Conservation (phyloP, 768 basidiomycete genomes). For the Boletales sp. region DNA sequence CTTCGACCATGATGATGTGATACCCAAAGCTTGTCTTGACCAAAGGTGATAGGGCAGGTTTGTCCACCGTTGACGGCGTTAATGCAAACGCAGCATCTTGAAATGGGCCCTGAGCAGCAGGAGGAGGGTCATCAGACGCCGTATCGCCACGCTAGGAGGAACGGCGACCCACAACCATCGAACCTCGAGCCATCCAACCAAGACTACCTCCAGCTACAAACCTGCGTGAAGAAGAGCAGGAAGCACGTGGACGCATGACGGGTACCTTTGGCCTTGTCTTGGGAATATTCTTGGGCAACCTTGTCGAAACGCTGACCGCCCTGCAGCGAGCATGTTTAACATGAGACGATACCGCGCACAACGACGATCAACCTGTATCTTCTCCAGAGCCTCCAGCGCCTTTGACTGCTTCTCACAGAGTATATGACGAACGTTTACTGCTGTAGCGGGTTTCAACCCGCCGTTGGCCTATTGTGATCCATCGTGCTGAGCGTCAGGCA, state of each 20-base stretch:
- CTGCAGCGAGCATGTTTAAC: conserved; percentile 32
- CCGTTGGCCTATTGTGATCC: conserved; percentile 44
- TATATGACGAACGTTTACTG: conserved; percentile 84
- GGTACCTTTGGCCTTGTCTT: conserved; percentile 84
- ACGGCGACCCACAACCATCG: conserved; percentile 62
- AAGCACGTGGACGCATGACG: neutral
- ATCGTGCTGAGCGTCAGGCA: neutral
- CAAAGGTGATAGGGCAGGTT: conserved; percentile 64
- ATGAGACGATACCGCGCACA: neutral
- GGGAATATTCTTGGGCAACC: conserved; percentile 86
- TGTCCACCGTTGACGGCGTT: conserved; percentile 75
- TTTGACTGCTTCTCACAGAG: conserved; percentile 86
- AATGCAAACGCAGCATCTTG: conserved; percentile 88
- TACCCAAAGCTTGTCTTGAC: conserved; percentile 85
- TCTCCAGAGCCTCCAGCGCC: conserved; percentile 72
- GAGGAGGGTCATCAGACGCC: neutral
- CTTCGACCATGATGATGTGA: conserved; percentile 91
- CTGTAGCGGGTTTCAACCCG: conserved; percentile 70
- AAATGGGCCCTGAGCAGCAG: conserved; percentile 52
- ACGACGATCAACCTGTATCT: conserved; percentile 65
- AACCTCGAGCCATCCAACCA: conserved; percentile 84
- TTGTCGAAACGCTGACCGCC: conserved; percentile 83
- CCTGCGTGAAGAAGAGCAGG: conserved; percentile 1
- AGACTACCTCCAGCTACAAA: conserved; percentile 73
- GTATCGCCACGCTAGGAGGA: neutral